Percentiles rank a stretch among this genome's conserved stretches.
phyloP scores from a whole-genome alignment of 169 alveolate genomes.

The Plasmodium knowlesi region DNA sequence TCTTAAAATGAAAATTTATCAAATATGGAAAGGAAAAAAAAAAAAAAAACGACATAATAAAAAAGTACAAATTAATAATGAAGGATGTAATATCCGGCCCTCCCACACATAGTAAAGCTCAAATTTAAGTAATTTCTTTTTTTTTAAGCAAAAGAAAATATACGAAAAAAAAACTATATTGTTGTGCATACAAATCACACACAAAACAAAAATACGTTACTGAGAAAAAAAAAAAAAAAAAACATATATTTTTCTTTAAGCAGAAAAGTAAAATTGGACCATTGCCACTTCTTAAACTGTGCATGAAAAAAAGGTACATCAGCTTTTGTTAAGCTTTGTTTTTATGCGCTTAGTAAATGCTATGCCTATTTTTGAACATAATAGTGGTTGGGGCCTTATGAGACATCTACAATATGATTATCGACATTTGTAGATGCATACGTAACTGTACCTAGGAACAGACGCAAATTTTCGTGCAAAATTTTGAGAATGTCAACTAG shows the following conservation, averaged over 20 bases:
- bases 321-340: background rate
- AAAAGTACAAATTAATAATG: background rate
- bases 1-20: background rate
- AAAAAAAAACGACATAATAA: background rate
- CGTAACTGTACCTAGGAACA: background rate
- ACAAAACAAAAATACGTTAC: background rate
- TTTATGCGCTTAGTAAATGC: background rate
- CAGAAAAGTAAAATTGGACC: background rate
- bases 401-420: conserved; percentile 8
- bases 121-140: background rate
- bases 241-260: no score
- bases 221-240: no score
- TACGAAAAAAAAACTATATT: background rate
- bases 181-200: background rate
- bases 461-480: background rate
- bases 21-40: background rate
- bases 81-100: background rate
- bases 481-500: background rate
- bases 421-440: background rate
- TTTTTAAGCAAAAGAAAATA: background rate
- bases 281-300: background rate
- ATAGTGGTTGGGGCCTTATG: conserved; percentile 5
- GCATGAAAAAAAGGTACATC: background rate
- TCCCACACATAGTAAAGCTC: background rate
- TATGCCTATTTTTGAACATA: background rate